Base-by-base conservation (phyloP, 257 asterid genomes). In the Solanum stenotomum region DNA sequence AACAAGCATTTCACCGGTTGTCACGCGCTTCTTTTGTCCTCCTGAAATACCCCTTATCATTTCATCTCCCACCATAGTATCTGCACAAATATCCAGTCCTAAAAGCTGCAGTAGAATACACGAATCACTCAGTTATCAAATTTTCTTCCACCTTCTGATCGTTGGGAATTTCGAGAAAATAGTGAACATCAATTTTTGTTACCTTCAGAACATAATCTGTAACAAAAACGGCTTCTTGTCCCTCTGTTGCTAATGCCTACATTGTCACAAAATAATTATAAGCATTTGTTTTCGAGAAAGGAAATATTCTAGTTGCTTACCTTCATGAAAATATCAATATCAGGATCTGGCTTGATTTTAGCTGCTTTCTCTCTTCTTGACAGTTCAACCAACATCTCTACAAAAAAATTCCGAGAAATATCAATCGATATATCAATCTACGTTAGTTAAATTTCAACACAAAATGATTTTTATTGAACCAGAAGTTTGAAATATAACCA, bases 341-440 rank as follows among this genome's bases (percentile, higher is more conserved):
- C 92, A 27, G 92, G 90, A 68, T 93, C 95, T 16, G 95, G 95
- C 82, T 90, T 89, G 68, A 93, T 89, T 11, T 92, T 90, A 16
- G 95, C 95, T 52, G 86, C 91, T 84, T 88, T 92, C 68, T 93
- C 95, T 87, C 93, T 92, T 90, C 94, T 90, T 27, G 92, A 89
- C 84, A 93, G 84, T 85, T 93, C 95, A 16, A 88, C 94, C 88
- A 96, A 33, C 99, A 95, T 94, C 59, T 95, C 99, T 96, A 92
- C 83, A 88, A 81, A 44, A 40, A 6, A 29, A 87, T 67, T 33
- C 29, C 74, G 29, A 31, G 34, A 88, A 34, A 27, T 22, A 84
- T 40, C 5, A 46, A 40, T 40, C 14, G 31, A 74, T 35, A 2
- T 46, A 33, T 6, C 23, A 33, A 33, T 6, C 22, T 3, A 25